These are phyloP conservation scores for Camelina sativa DNA, from an alignment of 345 rosid genomes.

Conservation along the genomic window DNA sequence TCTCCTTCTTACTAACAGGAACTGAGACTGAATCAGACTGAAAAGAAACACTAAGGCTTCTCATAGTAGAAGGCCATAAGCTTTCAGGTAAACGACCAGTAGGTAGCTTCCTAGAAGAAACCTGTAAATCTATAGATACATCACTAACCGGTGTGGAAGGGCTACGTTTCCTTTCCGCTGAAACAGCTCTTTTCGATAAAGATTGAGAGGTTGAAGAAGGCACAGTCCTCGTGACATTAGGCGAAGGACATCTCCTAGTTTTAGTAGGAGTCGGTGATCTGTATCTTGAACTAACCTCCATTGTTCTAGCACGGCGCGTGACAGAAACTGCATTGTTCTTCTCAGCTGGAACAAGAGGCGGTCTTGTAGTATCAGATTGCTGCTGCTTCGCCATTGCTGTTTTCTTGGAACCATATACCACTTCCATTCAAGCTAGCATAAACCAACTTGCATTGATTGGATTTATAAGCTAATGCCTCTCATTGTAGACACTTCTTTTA, in stretches of 20 bases:
- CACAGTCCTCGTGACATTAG: conserved; percentile 56
- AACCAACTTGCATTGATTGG: conserved; percentile 54
- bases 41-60: conserved; percentile 93
- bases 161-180: conserved; percentile 79
- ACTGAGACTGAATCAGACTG: conserved; percentile 84
- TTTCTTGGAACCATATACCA: conserved; percentile 52
- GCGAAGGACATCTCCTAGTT: conserved; percentile 71
- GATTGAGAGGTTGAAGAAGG: conserved; percentile 48
- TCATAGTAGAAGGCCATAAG: conserved; percentile 98
- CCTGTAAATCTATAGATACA: conserved; percentile 50
- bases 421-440: conserved; percentile 68
- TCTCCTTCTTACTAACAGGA: conserved; percentile 83
- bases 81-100: conserved; percentile 70
- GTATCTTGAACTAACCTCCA: conserved; percentile 80
- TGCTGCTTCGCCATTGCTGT: conserved; percentile 50
- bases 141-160: conserved; percentile 82
- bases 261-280: conserved; percentile 64
- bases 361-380: conserved; percentile 59
- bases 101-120: conserved; percentile 60
- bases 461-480: conserved; percentile 45
- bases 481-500: conserved; percentile 35
- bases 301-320: conserved; percentile 56
- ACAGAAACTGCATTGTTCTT: conserved; percentile 59
- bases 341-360: conserved; percentile 70
- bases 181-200: conserved; percentile 63